Percentiles rank a stretch among this genome's conserved stretches.
Evolutionary conservation across 345 rosid genomes (phyloP).

Genomic region (Camelina laxa): DNA sequence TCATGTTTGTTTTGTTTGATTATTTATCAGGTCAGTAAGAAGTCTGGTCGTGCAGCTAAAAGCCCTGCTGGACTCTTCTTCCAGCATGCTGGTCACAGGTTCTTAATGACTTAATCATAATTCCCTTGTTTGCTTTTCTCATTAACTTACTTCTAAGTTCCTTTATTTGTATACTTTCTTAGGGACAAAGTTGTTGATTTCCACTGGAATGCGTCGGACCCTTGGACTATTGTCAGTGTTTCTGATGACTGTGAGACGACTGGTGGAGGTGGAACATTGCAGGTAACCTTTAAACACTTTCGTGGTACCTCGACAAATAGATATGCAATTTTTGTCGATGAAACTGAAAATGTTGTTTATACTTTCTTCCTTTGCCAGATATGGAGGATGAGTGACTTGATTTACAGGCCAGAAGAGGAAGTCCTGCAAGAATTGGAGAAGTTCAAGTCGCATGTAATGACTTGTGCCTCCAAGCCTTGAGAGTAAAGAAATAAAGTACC

Average conservation of each 20-base stretch:
- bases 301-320: not conserved
- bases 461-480: conserved; percentile 75
- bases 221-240: conserved; percentile 96
- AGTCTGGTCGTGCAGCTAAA: conserved; percentile 41
- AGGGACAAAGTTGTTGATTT: conserved; percentile 98
- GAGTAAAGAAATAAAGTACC: conserved; percentile 13
- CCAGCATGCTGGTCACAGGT: conserved; percentile 55
- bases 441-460: conserved; percentile 83
- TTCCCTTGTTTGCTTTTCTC: not conserved
- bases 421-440: conserved; percentile 89
- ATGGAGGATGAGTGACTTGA: conserved; percentile 97
- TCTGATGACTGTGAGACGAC: conserved; percentile 95
- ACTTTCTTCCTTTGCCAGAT: conserved; percentile 53
- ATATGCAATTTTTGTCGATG: not conserved
- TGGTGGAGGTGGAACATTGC: conserved; percentile 96
- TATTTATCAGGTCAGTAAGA: conserved; percentile 42
- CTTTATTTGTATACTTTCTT: not conserved
- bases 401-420: conserved; percentile 95
- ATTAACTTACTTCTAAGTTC: conserved; percentile 18
- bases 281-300: conserved; percentile 39
- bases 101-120: not conserved
- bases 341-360: not conserved
- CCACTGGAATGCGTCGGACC: conserved; percentile 88
- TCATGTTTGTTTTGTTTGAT: conserved; percentile 22
- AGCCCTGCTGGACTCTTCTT: conserved; percentile 48